phyloP scores from a whole-genome alignment of 768 basidiomycete genomes.

The Xanthoconium purpureum region DNA sequence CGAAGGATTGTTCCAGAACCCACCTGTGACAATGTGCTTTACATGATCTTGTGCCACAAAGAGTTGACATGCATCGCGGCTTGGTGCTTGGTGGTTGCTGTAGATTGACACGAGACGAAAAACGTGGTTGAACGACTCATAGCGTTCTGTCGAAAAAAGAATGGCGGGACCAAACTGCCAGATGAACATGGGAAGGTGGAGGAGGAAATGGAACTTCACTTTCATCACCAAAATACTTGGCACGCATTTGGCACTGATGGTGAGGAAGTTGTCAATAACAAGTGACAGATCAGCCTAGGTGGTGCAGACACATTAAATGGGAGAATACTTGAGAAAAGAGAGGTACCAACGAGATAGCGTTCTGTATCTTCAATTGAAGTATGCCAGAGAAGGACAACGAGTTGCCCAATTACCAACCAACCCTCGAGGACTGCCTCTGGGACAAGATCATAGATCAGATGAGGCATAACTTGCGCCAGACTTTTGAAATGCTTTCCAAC shows the following conservation, averaged over 20 bases:
- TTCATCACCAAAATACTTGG: conserved; percentile 28
- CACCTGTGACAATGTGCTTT: conserved; percentile 1
- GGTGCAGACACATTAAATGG: neutral
- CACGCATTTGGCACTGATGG: conserved; percentile 18
- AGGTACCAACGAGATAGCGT: conserved; percentile 30
- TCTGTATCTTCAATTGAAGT: conserved; percentile 36
- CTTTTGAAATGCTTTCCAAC: conserved; percentile 27
- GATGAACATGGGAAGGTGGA: conserved; percentile 29
- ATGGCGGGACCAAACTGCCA: conserved; percentile 28
- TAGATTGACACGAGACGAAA: conserved; percentile 25
- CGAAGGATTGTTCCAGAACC: conserved; percentile 4
- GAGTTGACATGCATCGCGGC: conserved; percentile 16
- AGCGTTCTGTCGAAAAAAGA: conserved; percentile 29
- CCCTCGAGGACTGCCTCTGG: conserved; percentile 21
- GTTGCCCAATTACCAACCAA: conserved; percentile 33
- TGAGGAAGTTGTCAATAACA: conserved; percentile 27
- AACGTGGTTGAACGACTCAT: conserved; percentile 29
- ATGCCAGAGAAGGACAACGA: conserved; percentile 41
- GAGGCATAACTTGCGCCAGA: too few relatives aligned
- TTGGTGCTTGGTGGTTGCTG: conserved; percentile 32
- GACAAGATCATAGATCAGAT: conserved; percentile 27
- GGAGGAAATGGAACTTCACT: conserved; percentile 31
- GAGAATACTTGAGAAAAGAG: neutral
- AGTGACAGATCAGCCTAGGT: conserved; percentile 2
- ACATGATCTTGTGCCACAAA: conserved; percentile 11